Evolutionary conservation across 228 moss, liverwort and hornwort genomes (phyloP).

Genomic region (Sphagnum fallax): DNA sequence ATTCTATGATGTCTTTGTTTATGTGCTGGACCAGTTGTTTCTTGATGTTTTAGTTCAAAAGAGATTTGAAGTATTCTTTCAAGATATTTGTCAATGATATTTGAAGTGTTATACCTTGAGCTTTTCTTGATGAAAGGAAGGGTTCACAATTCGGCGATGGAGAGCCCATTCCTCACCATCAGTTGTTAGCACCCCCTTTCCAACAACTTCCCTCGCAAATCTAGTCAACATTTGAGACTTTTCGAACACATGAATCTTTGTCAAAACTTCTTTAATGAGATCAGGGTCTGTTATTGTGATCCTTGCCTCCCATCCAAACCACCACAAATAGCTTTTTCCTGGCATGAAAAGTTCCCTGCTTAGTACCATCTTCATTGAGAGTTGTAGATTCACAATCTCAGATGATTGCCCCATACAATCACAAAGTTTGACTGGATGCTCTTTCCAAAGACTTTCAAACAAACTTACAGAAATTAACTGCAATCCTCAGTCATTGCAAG

Average conservation of each 20-base stretch:
- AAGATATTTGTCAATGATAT: not conserved
- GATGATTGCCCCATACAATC: too few species aligned
- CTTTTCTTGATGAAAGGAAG: constrained; percentile 10
- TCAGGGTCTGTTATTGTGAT: constrained; percentile 13
- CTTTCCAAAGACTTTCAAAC: too few species aligned
- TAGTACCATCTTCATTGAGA: too few species aligned
- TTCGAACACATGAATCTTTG: constrained; percentile 6
- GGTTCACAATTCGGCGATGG: constrained; percentile 10
- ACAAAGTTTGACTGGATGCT: too few species aligned
- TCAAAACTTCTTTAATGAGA: constrained; percentile 10
- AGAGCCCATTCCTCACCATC: constrained; percentile 14
- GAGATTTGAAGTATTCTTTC: not conserved
- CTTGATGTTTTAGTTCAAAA: not conserved
- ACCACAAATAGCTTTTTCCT: constrained; percentile 15
- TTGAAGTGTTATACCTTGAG: constrained; percentile 6
- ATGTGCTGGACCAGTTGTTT: too few species aligned
- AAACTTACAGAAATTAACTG: too few species aligned
- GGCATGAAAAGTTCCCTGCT: not conserved
- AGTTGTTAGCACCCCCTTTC: constrained; percentile 10
- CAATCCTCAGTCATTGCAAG: too few species aligned
- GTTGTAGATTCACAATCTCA: too few species aligned
- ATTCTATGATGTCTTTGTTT: not conserved
- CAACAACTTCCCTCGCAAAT: not conserved
- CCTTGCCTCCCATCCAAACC: constrained; percentile 9
- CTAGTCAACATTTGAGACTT: constrained; percentile 7